These are phyloP conservation scores for Sclerotinia trifoliorum DNA, from an alignment of 2,329 filamentous ascomycete genomes.

Conservation along the genomic window DNA sequence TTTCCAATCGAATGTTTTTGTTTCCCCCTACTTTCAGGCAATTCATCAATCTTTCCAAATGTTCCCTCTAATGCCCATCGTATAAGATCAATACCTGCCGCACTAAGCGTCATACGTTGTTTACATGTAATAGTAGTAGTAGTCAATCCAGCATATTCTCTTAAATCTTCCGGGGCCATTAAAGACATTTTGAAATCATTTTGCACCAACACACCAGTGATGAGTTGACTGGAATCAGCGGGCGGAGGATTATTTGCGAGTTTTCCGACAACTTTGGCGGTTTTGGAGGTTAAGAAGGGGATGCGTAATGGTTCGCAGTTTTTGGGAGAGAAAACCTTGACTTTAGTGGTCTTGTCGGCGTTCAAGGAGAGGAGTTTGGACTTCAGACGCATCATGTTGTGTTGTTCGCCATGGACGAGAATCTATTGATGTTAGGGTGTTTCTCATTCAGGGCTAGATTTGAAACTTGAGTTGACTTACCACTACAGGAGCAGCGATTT, in stretches of 20 bases:
- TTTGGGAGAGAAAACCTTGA: slow-evolving; percentile 88
- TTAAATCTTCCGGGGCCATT: slow-evolving; percentile 94
- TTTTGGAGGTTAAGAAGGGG: slow-evolving; percentile 92
- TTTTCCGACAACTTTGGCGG: slow-evolving; percentile 93
- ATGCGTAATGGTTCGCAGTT: slow-evolving; percentile 96
- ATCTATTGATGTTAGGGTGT: slow-evolving; percentile 56
- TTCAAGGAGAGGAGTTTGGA: slow-evolving; percentile 94
- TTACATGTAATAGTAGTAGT: slow-evolving; percentile 93
- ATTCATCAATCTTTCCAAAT: slow-evolving; percentile 79
- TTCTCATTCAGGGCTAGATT: background rate
- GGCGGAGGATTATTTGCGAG: slow-evolving; percentile 74
- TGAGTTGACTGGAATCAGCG: slow-evolving; percentile 54
- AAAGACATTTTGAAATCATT: slow-evolving; percentile 97
- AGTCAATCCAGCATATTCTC: slow-evolving; percentile 94
- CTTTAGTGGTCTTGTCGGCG: slow-evolving; percentile 70
- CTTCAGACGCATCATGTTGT: slow-evolving; percentile 97
- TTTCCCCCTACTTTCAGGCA: slow-evolving; percentile 41
- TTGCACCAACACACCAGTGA: slow-evolving; percentile 90
- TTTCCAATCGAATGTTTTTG: slow-evolving; percentile 44
- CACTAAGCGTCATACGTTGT: slow-evolving; percentile 82
- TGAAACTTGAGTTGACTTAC: slow-evolving; percentile 54
- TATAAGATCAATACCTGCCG: slow-evolving; percentile 86
- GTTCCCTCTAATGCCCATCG: slow-evolving; percentile 93
- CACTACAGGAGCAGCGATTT: slow-evolving; percentile 87
- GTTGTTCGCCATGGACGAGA: slow-evolving; percentile 92